phyloP scores from a whole-genome alignment of 345 rosid species.

The Boechera retrofracta region DNA sequence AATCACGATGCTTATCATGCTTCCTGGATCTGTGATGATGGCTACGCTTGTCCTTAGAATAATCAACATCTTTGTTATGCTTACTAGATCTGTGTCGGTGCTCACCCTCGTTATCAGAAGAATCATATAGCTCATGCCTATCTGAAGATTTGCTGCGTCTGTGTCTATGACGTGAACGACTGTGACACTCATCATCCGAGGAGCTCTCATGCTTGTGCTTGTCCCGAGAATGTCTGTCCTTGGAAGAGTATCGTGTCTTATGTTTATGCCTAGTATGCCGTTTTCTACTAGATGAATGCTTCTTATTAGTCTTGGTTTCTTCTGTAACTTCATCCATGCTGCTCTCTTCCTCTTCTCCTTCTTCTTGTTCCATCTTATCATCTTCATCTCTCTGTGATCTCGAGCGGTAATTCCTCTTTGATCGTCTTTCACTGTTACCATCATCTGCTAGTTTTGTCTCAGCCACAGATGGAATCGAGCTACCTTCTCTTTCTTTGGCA shows the following conservation, averaged over 20 bases:
- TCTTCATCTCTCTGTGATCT: constrained; percentile 56
- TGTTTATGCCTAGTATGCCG: constrained; percentile 57
- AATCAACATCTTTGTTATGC: constrained; percentile 35
- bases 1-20: constrained; percentile 44
- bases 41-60: constrained; percentile 49
- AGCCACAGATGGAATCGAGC: constrained; percentile 51
- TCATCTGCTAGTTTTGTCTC: constrained; percentile 54
- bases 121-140: constrained; percentile 36
- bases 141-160: constrained; percentile 39
- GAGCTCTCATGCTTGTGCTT: constrained; percentile 47
- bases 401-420: constrained; percentile 76
- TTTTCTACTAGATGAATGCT: constrained; percentile 57
- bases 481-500: constrained; percentile 59
- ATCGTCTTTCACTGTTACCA: constrained; percentile 58
- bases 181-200: constrained; percentile 48
- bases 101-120: constrained; percentile 42
- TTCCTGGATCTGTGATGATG: constrained; percentile 42
- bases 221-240: constrained; percentile 49
- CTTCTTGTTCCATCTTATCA: constrained; percentile 49
- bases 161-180: constrained; percentile 38
- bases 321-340: constrained; percentile 48
- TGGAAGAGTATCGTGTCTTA: constrained; percentile 53
- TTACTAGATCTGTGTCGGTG: constrained; percentile 34
- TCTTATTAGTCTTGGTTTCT: constrained; percentile 49
- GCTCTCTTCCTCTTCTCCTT: constrained; percentile 48